phyloP scores from a whole-genome alignment of 768 basidiomycete genomes.

The Mycena chlorophos region DNA sequence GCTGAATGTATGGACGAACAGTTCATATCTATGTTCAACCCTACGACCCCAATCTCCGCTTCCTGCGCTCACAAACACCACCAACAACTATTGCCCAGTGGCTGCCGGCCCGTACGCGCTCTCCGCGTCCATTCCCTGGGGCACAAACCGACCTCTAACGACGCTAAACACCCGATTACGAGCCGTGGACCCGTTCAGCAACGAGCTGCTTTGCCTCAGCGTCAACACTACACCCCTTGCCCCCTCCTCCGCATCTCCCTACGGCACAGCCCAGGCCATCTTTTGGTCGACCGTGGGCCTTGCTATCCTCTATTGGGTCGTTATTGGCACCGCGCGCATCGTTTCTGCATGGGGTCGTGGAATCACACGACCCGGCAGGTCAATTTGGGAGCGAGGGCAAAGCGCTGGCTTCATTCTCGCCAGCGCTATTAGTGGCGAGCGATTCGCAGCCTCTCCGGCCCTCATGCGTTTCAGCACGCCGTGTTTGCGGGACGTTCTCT shows the following conservation, averaged over 20 bases:
- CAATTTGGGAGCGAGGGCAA: constrained; percentile 71
- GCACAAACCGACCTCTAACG: constrained; percentile 67
- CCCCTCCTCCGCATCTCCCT: constrained; percentile 56
- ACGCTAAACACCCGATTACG: constrained; percentile 83
- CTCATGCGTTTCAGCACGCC: constrained; percentile 92
- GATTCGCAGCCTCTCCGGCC: constrained; percentile 80
- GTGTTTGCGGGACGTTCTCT: constrained; percentile 86
- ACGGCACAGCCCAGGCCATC: constrained; percentile 65
- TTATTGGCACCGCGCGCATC: constrained; percentile 79
- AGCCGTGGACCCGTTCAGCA: constrained; percentile 83
- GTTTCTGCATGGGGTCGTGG: constrained; percentile 85
- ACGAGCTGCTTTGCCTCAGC: constrained; percentile 82
- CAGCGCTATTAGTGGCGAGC: constrained; percentile 91
- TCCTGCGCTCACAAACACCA: constrained; percentile 41
- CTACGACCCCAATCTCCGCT: constrained; percentile 78
- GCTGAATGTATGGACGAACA: constrained; percentile 67
- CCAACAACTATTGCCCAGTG: constrained; percentile 72
- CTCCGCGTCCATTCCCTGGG: constrained; percentile 69
- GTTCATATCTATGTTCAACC: constrained; percentile 74
- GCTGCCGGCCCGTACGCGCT: constrained; percentile 79
- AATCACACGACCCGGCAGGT: constrained; percentile 54
- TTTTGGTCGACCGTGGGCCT: constrained; percentile 76
- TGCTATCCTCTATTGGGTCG: constrained; percentile 76
- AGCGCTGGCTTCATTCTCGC: constrained; percentile 87
- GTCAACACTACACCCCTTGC: constrained; percentile 75